Evolutionary conservation across 164 flowering plant species (phyloP).

Genomic region (Vitis amurensis): DNA sequence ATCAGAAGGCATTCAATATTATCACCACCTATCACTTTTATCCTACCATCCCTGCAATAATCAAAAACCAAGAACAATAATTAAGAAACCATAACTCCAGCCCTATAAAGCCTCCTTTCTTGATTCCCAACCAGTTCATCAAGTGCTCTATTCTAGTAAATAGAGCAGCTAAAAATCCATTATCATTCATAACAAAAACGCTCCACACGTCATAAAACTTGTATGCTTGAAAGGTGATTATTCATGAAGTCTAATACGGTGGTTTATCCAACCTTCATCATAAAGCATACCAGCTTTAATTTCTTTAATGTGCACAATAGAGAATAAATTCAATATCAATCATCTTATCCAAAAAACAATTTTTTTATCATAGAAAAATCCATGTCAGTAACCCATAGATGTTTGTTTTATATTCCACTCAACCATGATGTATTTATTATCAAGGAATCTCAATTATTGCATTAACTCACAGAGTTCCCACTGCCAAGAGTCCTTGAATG

Average conservation of each 20-base stretch:
- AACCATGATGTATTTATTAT: too few relatives aligned
- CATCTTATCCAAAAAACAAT: neutral
- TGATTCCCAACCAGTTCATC: neutral
- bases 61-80: constrained; percentile 1
- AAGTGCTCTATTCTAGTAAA: neutral
- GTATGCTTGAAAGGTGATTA: too few relatives aligned
- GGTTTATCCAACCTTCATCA: too few relatives aligned
- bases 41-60: constrained; percentile 82
- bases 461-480: constrained; percentile 74
- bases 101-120: neutral
- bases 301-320: too few relatives aligned
- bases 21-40: constrained; percentile 79
- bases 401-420: too few relatives aligned
- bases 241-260: too few relatives aligned
- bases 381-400: too few relatives aligned
- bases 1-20: constrained; percentile 72
- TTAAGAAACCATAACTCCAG: neutral
- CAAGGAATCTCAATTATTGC: neutral
- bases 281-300: too few relatives aligned
- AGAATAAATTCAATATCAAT: neutral
- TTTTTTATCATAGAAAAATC: too few relatives aligned
- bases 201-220: too few relatives aligned
- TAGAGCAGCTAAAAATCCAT: neutral
- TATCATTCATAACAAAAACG: too few relatives aligned
- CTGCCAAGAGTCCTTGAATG: constrained; percentile 75